Percentiles rank a stretch among this genome's conserved stretches.
Evolutionary conservation across 1,284 basidiomycete species (phyloP).

Genomic region (Ustilago loliicola): DNA sequence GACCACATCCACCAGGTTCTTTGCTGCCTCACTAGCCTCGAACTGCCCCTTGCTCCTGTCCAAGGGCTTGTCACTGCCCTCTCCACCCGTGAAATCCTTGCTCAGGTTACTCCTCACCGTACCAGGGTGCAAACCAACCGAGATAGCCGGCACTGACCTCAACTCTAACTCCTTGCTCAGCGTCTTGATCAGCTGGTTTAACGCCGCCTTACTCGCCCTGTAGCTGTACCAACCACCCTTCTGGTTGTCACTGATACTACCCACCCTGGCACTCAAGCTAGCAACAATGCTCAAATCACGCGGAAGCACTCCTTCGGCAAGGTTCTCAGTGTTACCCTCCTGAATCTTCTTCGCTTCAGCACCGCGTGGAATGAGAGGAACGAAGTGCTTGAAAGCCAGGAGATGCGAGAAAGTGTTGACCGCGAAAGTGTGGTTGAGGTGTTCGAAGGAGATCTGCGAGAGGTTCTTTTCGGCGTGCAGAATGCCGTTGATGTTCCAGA

Average conservation of each 20-base stretch:
- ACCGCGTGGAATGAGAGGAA: conserved; percentile 72
- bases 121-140: conserved; percentile 71
- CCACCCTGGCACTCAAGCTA: conserved; percentile 76
- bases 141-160: conserved; percentile 75
- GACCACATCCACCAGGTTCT: conserved; percentile 76
- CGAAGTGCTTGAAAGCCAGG: conserved; percentile 73
- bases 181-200: conserved; percentile 80
- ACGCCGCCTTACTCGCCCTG: conserved; percentile 80
- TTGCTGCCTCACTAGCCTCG: conserved; percentile 77
- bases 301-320: conserved; percentile 67
- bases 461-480: conserved; percentile 77
- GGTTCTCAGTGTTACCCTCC: conserved; percentile 56
- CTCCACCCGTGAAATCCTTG: conserved; percentile 70
- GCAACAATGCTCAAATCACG: conserved; percentile 71
- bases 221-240: conserved; percentile 81
- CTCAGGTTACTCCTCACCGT: conserved; percentile 74
- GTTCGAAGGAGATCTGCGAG: conserved; percentile 73
- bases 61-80: conserved; percentile 53
- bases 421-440: conserved; percentile 72
- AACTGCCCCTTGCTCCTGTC: conserved; percentile 73
- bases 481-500: conserved; percentile 73
- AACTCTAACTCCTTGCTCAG: conserved; percentile 77
- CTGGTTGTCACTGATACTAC: conserved; percentile 77
- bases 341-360: conserved; percentile 42
- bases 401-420: conserved; percentile 74